Evolutionary conservation across 805 yeast genomes (phyloP).

Genomic region (Grigorovia yakushimaensis): DNA sequence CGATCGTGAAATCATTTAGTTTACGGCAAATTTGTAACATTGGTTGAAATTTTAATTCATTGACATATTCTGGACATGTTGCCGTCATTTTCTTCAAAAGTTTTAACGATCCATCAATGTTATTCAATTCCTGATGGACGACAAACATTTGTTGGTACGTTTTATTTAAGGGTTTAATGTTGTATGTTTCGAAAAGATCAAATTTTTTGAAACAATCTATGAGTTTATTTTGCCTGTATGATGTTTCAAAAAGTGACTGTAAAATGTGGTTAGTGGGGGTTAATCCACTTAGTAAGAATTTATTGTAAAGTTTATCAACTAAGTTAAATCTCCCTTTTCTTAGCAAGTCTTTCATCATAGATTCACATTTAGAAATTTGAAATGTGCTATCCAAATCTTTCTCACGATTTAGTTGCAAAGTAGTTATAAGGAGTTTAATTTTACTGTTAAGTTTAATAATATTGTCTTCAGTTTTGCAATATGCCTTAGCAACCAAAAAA

Average conservation of each 20-base stretch:
- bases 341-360: constrained; percentile 52
- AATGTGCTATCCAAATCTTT: background rate
- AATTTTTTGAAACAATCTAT: constrained; percentile 22
- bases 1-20: constrained; percentile 20
- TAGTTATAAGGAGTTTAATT: no score
- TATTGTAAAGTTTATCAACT: constrained; percentile 41
- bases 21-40: constrained; percentile 21
- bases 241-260: constrained; percentile 20
- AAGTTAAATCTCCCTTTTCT: constrained; percentile 44
- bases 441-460: no score
- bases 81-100: constrained; percentile 23
- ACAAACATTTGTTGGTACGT: constrained; percentile 23
- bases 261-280: constrained; percentile 33
- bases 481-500: background rate
- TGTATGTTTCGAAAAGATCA: constrained; percentile 23
- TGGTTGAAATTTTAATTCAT: constrained; percentile 20
- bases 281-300: constrained; percentile 37
- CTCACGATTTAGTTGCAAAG: background rate
- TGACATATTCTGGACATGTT: constrained; percentile 8
- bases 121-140: constrained; percentile 17
- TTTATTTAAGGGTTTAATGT: constrained; percentile 18
- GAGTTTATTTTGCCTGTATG: constrained; percentile 18
- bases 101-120: constrained; percentile 26
- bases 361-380: constrained; percentile 37
- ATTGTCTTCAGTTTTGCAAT: background rate